Percentiles rank a stretch among this genome's conserved stretches.
Evolutionary conservation across 2,329 filamentous ascomycete species (phyloP).

Genomic region (Xylaria sp.): DNA sequence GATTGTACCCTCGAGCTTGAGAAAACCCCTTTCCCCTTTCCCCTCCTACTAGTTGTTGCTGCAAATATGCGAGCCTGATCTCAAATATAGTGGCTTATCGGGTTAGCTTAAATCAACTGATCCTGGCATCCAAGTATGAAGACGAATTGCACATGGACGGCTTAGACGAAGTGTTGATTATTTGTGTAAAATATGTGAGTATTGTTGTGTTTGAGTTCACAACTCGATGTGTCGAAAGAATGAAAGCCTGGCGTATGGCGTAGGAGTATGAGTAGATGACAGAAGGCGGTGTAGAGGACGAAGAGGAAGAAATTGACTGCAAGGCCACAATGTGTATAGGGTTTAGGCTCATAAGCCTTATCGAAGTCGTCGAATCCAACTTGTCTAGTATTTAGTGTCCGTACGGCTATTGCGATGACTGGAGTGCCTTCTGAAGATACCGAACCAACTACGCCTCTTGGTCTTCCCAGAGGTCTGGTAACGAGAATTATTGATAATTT

Average conservation of each 20-base stretch:
- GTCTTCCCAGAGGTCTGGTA: neutral
- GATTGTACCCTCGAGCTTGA: neutral
- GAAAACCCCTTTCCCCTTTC: neutral
- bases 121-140: neutral
- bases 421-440: conserved; percentile 21
- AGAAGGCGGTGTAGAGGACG: neutral
- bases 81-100: neutral
- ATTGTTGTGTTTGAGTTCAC: neutral
- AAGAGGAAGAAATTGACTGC: neutral
- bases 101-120: neutral
- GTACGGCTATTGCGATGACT: neutral
- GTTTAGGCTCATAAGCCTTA: neutral
- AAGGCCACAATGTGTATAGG: neutral
- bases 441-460: conserved; percentile 8
- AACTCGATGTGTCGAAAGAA: neutral
- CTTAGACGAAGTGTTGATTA: neutral
- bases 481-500: neutral
- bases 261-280: neutral
- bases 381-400: neutral
- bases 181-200: neutral
- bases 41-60: neutral
- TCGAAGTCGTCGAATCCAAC: neutral
- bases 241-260: neutral
- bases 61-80: neutral
- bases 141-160: neutral